A percentile compares a stretch with the other conserved stretches of the same genome.
Evolutionary conservation across 2,329 filamentous ascomycete species (phyloP).

Genomic region (Trematosphaeria pertusa): DNA sequence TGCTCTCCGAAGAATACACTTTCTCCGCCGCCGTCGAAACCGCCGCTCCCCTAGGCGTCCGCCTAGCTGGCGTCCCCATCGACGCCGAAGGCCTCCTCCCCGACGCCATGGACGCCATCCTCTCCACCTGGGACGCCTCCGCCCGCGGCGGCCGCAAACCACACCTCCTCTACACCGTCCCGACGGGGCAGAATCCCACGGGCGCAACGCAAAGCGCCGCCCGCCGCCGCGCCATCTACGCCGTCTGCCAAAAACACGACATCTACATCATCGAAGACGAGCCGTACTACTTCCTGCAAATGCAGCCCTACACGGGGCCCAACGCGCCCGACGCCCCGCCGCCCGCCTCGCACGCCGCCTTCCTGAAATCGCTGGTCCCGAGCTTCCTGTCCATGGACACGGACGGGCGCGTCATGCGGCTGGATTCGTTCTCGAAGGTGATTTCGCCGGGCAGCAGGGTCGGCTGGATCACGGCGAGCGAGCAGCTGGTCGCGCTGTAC

Average conservation of each 20-base stretch:
- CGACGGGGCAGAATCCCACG: slow-evolving; percentile 89
- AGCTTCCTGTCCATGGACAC: slow-evolving; percentile 80
- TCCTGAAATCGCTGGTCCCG: slow-evolving; percentile 75
- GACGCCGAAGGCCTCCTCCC: slow-evolving; percentile 71
- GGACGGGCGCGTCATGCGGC: slow-evolving; percentile 85
- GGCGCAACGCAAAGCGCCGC: slow-evolving; percentile 77
- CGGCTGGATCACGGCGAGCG: slow-evolving; percentile 89
- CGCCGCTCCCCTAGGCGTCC: slow-evolving; percentile 67
- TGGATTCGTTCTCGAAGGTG: slow-evolving; percentile 95
- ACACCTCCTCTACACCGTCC: slow-evolving; percentile 72
- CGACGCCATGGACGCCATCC: slow-evolving; percentile 65
- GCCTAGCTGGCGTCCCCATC: slow-evolving; percentile 67
- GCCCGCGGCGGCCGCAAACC: slow-evolving; percentile 66
- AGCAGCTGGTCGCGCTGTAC: slow-evolving; percentile 84
- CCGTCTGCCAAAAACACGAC: slow-evolving; percentile 82
- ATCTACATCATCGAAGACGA: slow-evolving; percentile 90
- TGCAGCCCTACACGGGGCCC: slow-evolving; percentile 73
- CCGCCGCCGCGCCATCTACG: slow-evolving; percentile 76
- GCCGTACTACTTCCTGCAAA: slow-evolving; percentile 93
- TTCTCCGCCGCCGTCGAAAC: slow-evolving; percentile 80
- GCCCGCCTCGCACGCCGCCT: slow-evolving; percentile 71
- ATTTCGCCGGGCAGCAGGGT: slow-evolving; percentile 80
- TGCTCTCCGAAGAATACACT: slow-evolving; percentile 90
- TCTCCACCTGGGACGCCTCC: slow-evolving; percentile 70
- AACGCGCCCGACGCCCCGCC: slow-evolving; percentile 60